phyloP scores from a whole-genome alignment of 2,329 filamentous ascomycete genomes.

The Penicillium oxalicum region DNA sequence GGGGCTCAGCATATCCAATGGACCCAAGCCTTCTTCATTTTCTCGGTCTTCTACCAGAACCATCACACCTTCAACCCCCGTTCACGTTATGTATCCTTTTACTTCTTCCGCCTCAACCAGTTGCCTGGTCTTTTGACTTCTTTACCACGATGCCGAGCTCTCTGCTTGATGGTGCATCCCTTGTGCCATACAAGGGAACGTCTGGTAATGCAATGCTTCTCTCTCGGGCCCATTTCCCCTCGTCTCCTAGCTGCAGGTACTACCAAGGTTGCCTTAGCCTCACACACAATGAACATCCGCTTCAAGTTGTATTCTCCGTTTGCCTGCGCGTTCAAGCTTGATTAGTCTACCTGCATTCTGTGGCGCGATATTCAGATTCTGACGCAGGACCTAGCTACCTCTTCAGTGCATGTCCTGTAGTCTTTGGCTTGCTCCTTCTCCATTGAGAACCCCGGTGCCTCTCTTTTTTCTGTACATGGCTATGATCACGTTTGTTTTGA shows the following conservation, averaged over 20 bases:
- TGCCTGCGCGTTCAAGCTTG: not conserved
- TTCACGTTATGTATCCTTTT: too few relatives aligned
- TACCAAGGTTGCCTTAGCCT: not conserved
- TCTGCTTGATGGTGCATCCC: not conserved
- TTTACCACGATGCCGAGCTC: not conserved
- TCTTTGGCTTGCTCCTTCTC: not conserved
- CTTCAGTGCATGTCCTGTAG: conserved; percentile 3
- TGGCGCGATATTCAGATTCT: conserved; percentile 1
- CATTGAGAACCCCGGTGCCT: not conserved
- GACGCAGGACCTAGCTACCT: conserved; percentile 5
- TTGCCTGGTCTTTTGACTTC: conserved; percentile 8
- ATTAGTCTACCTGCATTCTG: not conserved
- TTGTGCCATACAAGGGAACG: not conserved
- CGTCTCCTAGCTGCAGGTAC: conserved; percentile 1
- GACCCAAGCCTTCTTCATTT: too few relatives aligned
- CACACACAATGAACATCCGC: conserved; percentile 1
- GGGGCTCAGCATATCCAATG: too few relatives aligned
- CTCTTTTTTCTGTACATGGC: too few relatives aligned
- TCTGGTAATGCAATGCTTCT: not conserved
- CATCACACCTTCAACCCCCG: too few relatives aligned
- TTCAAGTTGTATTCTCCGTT: not conserved
- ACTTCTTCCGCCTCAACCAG: too few relatives aligned
- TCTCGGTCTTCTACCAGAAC: too few relatives aligned
- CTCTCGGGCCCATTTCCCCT: not conserved
- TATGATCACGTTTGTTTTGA: too few relatives aligned